Percentiles rank a stretch among this genome's conserved stretches.
Evolutionary conservation across 2,329 filamentous ascomycete genomes (phyloP).

Genomic region (Penicillium sp.): DNA sequence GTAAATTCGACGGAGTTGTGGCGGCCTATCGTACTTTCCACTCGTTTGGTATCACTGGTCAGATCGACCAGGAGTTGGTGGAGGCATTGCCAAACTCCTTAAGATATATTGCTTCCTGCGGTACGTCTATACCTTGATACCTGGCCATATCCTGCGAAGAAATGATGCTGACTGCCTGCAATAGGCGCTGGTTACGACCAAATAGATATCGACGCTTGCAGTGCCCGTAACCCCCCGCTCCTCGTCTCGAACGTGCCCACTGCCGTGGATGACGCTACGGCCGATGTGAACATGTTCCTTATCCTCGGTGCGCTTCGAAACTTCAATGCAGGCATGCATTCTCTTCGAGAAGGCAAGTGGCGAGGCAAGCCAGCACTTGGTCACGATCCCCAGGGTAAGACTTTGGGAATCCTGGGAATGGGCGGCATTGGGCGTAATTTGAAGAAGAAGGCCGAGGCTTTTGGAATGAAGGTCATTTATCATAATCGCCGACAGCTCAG

Average conservation of each 20-base stretch:
- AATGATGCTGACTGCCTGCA: neutral
- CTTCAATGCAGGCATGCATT: conserved; percentile 69
- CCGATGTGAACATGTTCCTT: conserved; percentile 80
- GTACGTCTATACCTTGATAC: conserved; percentile 34
- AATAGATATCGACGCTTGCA: conserved; percentile 75
- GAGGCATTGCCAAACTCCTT: conserved; percentile 51
- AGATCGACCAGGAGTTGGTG: conserved; percentile 73
- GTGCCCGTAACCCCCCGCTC: conserved; percentile 62
- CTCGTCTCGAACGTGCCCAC: conserved; percentile 81
- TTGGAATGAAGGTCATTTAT: conserved; percentile 78
- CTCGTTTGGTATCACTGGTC: conserved; percentile 69
- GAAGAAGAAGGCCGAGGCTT: conserved; percentile 73
- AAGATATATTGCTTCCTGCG: conserved; percentile 48
- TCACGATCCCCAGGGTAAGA: conserved; percentile 79
- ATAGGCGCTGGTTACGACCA: conserved; percentile 85
- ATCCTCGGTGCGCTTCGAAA: conserved; percentile 80
- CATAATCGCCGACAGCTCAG: conserved; percentile 71
- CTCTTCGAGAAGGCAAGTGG: conserved; percentile 72
- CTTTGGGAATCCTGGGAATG: conserved; percentile 83
- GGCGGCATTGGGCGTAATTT: conserved; percentile 82
- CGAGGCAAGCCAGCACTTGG: conserved; percentile 66
- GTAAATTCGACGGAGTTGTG: conserved; percentile 68
- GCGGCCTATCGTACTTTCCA: conserved; percentile 74
- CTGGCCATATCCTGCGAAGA: neutral
- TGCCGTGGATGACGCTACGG: conserved; percentile 81